These are phyloP conservation scores for Dothideomycetes sp. DNA, from an alignment of 2,329 filamentous ascomycete species.

Conservation along the genomic window DNA sequence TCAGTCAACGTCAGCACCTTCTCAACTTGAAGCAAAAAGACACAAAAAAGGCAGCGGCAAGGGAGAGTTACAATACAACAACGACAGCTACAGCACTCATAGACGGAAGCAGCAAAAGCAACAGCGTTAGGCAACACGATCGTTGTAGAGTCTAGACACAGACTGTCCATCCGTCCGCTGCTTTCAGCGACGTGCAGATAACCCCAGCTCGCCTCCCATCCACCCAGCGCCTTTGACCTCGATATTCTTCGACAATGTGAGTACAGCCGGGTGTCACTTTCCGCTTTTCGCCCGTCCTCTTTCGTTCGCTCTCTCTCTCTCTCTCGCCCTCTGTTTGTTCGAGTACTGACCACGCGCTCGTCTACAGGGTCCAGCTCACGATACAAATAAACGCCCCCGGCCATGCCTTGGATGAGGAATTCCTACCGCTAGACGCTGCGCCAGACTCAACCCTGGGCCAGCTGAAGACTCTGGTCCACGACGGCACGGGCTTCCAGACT, in stretches of 20 bases:
- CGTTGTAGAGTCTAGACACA: constrained; percentile 5
- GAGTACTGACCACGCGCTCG: not conserved
- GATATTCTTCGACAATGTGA: constrained; percentile 13
- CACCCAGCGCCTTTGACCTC: constrained; percentile 12
- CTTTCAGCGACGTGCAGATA: constrained; percentile 21
- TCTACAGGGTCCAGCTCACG: constrained; percentile 65
- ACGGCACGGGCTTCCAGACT: constrained; percentile 66
- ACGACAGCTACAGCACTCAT: too few species aligned
- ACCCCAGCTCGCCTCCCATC: constrained; percentile 13
- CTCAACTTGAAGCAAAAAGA: too few species aligned
- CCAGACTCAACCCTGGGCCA: constrained; percentile 74
- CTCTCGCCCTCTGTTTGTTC: not conserved
- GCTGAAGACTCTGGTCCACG: constrained; percentile 79
- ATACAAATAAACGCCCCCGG: constrained; percentile 73
- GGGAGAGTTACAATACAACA: too few species aligned
- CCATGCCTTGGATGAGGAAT: constrained; percentile 56
- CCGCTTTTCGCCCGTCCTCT: not conserved
- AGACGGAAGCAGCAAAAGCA: too few species aligned
- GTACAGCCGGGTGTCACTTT: constrained; percentile 9
- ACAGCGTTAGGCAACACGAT: not conserved
- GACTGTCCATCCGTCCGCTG: constrained; percentile 1
- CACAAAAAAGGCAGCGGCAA: too few species aligned
- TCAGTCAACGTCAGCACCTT: too few species aligned
- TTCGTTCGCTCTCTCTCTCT: not conserved
- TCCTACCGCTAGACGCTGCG: constrained; percentile 74